Conservation (phyloP, 305 asterid species). For the Nicotiana rustica region DNA sequence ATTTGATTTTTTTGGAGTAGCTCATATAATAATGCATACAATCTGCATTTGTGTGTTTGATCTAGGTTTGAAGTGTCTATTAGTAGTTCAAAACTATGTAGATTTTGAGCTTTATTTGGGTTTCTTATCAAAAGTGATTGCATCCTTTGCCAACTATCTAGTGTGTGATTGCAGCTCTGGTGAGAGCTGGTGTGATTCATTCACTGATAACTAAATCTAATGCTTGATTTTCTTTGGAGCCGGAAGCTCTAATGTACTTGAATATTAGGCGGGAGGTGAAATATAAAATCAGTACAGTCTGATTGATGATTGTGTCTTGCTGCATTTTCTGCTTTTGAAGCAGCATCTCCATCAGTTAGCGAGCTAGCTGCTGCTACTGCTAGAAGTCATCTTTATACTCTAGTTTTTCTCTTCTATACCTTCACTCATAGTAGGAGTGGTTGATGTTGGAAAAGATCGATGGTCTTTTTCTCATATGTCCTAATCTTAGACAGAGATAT, state of each 20-base stretch:
- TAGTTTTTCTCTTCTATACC: not conserved
- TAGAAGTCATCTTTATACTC: not conserved
- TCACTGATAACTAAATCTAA: not conserved
- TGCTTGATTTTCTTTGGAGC: not conserved
- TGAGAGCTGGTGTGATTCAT: not conserved
- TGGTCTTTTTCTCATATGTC: too few species aligned
- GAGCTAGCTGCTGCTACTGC: not conserved
- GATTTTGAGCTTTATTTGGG: not conserved
- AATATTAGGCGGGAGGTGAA: not conserved
- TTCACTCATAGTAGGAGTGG: not conserved
- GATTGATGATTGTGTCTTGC: not conserved
- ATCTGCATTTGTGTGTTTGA: not conserved
- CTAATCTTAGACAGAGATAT: too few species aligned
- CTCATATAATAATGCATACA: not conserved
- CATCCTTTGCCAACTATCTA: not conserved
- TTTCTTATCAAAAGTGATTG: not conserved
- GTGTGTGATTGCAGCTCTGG: not conserved
- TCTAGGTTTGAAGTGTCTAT: not conserved
- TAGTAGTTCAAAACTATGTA: not conserved
- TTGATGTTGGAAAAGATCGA: not conserved
- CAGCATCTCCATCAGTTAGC: not conserved
- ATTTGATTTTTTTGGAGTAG: not conserved
- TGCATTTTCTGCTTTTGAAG: not conserved
- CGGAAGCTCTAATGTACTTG: not conserved
- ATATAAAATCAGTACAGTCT: not conserved